Percentiles rank a stretch among this genome's conserved stretches.
Evolutionary conservation across 2,329 filamentous ascomycete genomes (phyloP).

Genomic region (Tolypocladium inflatum): DNA sequence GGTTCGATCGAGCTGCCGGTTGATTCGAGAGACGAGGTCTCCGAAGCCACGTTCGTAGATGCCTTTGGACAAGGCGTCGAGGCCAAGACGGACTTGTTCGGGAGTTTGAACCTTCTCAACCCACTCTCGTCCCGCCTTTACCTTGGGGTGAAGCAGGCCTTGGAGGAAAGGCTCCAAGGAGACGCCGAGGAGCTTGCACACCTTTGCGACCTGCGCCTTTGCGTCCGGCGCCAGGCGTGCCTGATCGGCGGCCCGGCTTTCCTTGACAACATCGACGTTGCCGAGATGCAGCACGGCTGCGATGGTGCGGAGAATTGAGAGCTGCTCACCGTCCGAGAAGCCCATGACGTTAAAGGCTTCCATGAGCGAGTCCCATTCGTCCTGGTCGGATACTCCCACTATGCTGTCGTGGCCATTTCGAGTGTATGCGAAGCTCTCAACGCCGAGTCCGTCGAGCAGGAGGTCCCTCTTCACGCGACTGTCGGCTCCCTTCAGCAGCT

Average conservation of each 20-base stretch:
- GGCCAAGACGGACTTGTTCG: slow-evolving; percentile 81
- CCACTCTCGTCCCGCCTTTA: slow-evolving; percentile 95
- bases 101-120: slow-evolving; percentile 97
- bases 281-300: slow-evolving; percentile 89
- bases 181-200: slow-evolving; percentile 79
- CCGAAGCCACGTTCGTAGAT: slow-evolving; percentile 97
- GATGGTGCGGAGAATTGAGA: slow-evolving; percentile 74
- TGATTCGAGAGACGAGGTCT: slow-evolving; percentile 85
- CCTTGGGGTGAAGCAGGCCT: slow-evolving; percentile 80
- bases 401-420: slow-evolving; percentile 87
- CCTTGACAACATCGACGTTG: slow-evolving; percentile 82
- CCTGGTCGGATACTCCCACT: slow-evolving; percentile 75
- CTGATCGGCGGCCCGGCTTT: slow-evolving; percentile 85
- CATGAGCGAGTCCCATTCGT: slow-evolving; percentile 83
- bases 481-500: slow-evolving; percentile 80
- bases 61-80: slow-evolving; percentile 90
- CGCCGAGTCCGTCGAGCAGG: slow-evolving; percentile 62
- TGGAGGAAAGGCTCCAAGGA: slow-evolving; percentile 76
- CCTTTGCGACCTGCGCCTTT: slow-evolving; percentile 63
- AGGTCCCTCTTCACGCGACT: slow-evolving; percentile 64
- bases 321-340: slow-evolving; percentile 77
- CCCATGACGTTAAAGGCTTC: slow-evolving; percentile 95
- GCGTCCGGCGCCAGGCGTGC: slow-evolving; percentile 72
- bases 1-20: slow-evolving; percentile 79
- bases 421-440: slow-evolving; percentile 88